Evolutionary conservation across 495 filamentous ascomycete species (phyloP).

Genomic region (Neurospora hispaniola): DNA sequence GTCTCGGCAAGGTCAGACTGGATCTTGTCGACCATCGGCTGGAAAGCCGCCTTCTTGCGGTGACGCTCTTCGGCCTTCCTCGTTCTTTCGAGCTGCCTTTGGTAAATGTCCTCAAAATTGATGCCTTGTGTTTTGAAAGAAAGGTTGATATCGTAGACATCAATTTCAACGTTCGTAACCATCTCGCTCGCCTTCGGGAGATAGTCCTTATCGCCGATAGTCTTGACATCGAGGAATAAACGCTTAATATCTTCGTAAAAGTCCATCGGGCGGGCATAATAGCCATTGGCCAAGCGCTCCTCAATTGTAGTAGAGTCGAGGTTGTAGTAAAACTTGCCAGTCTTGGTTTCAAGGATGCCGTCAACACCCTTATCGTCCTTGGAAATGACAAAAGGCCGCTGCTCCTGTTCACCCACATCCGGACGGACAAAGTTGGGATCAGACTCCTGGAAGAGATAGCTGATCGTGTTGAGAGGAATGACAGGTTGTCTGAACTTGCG

Average conservation of each 20-base stretch:
- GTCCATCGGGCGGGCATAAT: constrained; percentile 79
- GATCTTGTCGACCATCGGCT: constrained; percentile 25
- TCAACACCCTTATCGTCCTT: constrained; percentile 64
- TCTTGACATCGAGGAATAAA: constrained; percentile 71
- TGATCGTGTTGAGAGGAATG: constrained; percentile 59
- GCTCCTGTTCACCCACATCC: constrained; percentile 53
- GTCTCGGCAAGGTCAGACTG: constrained; percentile 26
- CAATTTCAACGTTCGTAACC: constrained; percentile 81
- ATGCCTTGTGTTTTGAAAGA: constrained; percentile 38
- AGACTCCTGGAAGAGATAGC: constrained; percentile 71
- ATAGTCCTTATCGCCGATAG: constrained; percentile 63
- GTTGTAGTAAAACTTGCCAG: constrained; percentile 85
- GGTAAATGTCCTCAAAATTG: constrained; percentile 47
- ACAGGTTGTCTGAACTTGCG: constrained; percentile 72
- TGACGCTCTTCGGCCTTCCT: constrained; percentile 54
- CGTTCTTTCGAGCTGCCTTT: constrained; percentile 60
- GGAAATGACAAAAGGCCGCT: constrained; percentile 63
- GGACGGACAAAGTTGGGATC: constrained; percentile 72
- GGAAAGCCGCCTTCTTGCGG: constrained; percentile 41
- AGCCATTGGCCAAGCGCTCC: constrained; percentile 87
- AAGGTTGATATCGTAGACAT: constrained; percentile 59
- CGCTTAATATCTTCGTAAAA: constrained; percentile 78
- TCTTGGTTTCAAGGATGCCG: constrained; percentile 56
- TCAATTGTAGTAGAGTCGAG: constrained; percentile 89
- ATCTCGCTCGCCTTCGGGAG: constrained; percentile 82